A percentile compares a stretch with the other conserved stretches of the same genome.
Conservation (phyloP, 352 stramenopile species). For the Globisporangium viniferum region DNA sequence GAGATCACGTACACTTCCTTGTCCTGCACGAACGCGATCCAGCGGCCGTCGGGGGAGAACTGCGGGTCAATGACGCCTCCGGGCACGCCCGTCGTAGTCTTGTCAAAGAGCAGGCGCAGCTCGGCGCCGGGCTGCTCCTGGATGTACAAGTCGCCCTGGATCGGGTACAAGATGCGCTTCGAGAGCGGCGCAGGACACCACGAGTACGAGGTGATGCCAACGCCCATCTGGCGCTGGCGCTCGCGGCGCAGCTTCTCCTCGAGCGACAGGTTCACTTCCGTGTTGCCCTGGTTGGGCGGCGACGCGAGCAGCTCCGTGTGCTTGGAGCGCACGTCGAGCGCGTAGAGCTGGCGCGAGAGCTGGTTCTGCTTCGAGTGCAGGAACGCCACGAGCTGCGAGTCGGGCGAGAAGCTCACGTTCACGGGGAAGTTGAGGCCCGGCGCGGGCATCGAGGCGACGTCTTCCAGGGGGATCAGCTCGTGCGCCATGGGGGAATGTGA, state of each 20-base stretch:
- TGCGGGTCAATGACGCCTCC: slow-evolving; percentile 93
- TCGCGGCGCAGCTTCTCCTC: slow-evolving; percentile 91
- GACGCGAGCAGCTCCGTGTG: slow-evolving; percentile 60
- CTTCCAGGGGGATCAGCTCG: slow-evolving; percentile 73
- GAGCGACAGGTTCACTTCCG: slow-evolving; percentile 81
- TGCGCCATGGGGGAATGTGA: slow-evolving; percentile 5
- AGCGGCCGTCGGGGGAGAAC: slow-evolving; percentile 88
- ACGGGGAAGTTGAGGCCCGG: slow-evolving; percentile 77
- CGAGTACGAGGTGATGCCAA: slow-evolving; percentile 91
- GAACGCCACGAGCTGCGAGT: slow-evolving; percentile 82
- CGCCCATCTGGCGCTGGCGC: slow-evolving; percentile 86
- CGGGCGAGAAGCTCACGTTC: slow-evolving; percentile 84
- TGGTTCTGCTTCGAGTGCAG: slow-evolving; percentile 79
- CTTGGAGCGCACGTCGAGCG: slow-evolving; percentile 60
- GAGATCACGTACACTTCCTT: slow-evolving; percentile 92
- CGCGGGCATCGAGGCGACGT: slow-evolving; percentile 86
- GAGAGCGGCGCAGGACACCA: slow-evolving; percentile 63
- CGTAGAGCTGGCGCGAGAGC: slow-evolving; percentile 84
- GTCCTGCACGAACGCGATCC: slow-evolving; percentile 93
- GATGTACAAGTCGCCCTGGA: slow-evolving; percentile 92
- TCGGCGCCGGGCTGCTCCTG: slow-evolving; percentile 82
- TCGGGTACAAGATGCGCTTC: slow-evolving; percentile 86
- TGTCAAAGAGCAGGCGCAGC: slow-evolving; percentile 86
- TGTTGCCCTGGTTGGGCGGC: slow-evolving; percentile 75
- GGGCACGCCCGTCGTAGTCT: slow-evolving; percentile 56